phyloP scores from a whole-genome alignment of 345 rosid species.

The Eutrema heterophyllum region DNA sequence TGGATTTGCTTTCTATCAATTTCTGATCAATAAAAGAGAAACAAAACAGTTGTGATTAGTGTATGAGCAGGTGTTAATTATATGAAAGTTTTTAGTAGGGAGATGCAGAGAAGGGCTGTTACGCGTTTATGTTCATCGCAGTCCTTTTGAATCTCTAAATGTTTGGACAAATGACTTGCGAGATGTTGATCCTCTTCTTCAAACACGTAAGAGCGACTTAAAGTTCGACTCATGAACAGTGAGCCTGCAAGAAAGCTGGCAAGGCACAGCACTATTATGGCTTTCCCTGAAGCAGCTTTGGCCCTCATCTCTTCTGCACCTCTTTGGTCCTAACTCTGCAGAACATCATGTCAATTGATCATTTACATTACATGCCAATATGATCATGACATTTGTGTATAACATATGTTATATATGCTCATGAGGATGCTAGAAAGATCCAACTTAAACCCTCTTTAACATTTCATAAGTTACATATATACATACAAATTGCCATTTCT shows the following conservation, averaged over 20 bases:
- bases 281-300: slow-evolving; percentile 60
- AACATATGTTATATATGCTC: background rate
- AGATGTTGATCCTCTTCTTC: slow-evolving; percentile 25
- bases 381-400: background rate
- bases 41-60: background rate
- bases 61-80: background rate
- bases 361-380: background rate
- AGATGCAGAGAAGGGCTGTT: slow-evolving; percentile 13
- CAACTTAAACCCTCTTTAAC: background rate
- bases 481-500: background rate
- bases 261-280: slow-evolving; percentile 51
- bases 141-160: slow-evolving; percentile 33
- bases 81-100: background rate
- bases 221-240: slow-evolving; percentile 44
- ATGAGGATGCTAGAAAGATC: background rate
- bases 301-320: slow-evolving; percentile 51
- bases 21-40: slow-evolving; percentile 33
- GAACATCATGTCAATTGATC: too few relatives aligned
- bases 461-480: background rate
- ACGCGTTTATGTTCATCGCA: slow-evolving; percentile 78
- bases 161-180: slow-evolving; percentile 23
- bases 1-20: slow-evolving; percentile 50
- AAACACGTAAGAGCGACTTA: slow-evolving; percentile 31
- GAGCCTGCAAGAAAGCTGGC: slow-evolving; percentile 78
- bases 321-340: slow-evolving; percentile 13